Evolutionary conservation across 2,329 filamentous ascomycete genomes (phyloP).

Genomic region (Ceratocystis cacaofunesta): DNA sequence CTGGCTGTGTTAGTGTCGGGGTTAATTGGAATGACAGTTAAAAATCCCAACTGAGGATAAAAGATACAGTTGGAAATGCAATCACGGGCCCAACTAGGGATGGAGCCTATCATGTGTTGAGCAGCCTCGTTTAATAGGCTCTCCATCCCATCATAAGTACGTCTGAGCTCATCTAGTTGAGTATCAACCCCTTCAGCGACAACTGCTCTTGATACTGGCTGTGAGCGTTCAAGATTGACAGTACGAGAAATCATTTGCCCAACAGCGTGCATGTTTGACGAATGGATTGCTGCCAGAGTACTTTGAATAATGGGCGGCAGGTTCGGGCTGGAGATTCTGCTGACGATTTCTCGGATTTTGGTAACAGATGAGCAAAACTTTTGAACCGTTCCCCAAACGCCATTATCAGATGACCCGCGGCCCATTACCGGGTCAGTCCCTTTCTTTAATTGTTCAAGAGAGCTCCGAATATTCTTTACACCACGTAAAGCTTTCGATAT

Average conservation of each 20-base stretch:
- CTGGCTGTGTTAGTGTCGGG: conserved; percentile 33
- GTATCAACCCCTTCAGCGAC: conserved; percentile 57
- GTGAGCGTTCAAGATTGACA: conserved; percentile 31
- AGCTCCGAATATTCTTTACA: conserved; percentile 59
- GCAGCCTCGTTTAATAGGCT: conserved; percentile 55
- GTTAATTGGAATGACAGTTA: conserved; percentile 58
- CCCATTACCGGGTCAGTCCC: conserved; percentile 47
- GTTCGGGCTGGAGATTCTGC: neutral
- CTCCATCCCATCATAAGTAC: conserved; percentile 62
- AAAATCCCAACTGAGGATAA: conserved; percentile 81
- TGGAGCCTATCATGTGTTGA: conserved; percentile 42
- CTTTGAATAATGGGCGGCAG: neutral
- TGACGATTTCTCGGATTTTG: conserved; percentile 9
- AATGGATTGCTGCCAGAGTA: neutral
- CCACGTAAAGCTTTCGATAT: conserved; percentile 49
- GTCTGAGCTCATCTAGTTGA: conserved; percentile 64
- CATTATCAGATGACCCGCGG: conserved; percentile 41
- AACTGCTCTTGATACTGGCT: conserved; percentile 54
- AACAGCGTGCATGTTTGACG: conserved; percentile 6
- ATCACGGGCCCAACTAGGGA: conserved; percentile 43
- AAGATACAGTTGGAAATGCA: conserved; percentile 65
- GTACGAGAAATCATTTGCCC: conserved; percentile 10
- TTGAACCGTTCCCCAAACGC: conserved; percentile 44
- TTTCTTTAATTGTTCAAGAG: conserved; percentile 57
- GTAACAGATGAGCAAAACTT: conserved; percentile 13